phyloP scores from a whole-genome alignment of 768 basidiomycete genomes.

The Trametes maxima region DNA sequence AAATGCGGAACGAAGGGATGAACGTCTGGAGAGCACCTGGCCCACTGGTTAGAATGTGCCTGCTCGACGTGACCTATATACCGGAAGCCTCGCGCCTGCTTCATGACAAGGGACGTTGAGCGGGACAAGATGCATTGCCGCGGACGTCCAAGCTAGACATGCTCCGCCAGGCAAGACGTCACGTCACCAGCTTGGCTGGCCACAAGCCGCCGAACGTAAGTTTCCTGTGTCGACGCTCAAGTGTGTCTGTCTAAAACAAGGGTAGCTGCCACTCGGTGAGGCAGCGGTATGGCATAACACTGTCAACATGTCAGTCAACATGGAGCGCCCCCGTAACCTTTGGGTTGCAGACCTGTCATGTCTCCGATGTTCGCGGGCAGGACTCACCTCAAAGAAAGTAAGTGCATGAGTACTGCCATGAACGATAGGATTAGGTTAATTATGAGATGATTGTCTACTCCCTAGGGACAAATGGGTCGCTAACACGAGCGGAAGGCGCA shows the following conservation, averaged over 20 bases:
- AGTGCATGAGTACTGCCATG: too few relatives aligned
- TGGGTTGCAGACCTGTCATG: too few relatives aligned
- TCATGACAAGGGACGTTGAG: neutral
- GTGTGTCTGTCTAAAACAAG: too few relatives aligned
- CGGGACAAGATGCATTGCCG: neutral
- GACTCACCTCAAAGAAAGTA: too few relatives aligned
- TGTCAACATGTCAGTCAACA: too few relatives aligned
- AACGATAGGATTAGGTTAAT: too few relatives aligned
- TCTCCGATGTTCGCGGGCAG: too few relatives aligned
- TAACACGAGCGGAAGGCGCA: constrained; percentile 67
- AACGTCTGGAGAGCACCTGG: constrained; percentile 20
- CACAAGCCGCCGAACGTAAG: neutral
- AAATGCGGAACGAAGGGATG: constrained; percentile 3
- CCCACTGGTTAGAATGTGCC: neutral
- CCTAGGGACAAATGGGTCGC: constrained; percentile 73
- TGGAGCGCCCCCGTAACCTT: too few relatives aligned
- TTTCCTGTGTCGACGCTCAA: too few relatives aligned
- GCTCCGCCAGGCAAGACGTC: neutral
- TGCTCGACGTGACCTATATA: neutral
- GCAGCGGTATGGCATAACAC: too few relatives aligned
- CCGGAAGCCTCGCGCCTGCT: too few relatives aligned
- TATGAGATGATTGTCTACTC: constrained; percentile 43
- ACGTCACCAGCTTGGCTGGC: neutral
- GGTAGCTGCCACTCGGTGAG: too few relatives aligned
- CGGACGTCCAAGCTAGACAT: neutral